These are phyloP conservation scores for Tricholoma sp. DNA, from an alignment of 768 basidiomycete species.

Conservation along the genomic window DNA sequence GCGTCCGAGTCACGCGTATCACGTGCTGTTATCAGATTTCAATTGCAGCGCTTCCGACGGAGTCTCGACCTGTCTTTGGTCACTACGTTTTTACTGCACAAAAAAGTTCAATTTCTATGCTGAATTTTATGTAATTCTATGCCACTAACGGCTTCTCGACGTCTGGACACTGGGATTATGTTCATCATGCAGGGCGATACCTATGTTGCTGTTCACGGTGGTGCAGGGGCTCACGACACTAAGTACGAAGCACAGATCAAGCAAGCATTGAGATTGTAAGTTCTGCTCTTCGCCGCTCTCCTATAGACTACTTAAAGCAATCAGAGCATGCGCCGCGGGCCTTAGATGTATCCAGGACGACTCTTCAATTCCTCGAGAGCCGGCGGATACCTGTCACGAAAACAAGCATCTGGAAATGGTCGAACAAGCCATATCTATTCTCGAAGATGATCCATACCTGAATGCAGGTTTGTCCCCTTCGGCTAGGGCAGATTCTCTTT, in stretches of 20 bases:
- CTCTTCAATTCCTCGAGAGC: neutral
- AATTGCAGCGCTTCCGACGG: too few relatives aligned
- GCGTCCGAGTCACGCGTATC: too few relatives aligned
- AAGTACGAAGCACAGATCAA: slow-evolving; percentile 48
- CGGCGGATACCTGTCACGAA: neutral
- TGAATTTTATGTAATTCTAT: too few relatives aligned
- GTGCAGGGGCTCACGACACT: slow-evolving; percentile 62
- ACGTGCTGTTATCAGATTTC: too few relatives aligned
- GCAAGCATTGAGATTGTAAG: slow-evolving; percentile 50
- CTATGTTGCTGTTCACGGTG: slow-evolving; percentile 69
- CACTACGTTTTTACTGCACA: too few relatives aligned
- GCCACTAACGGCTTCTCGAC: too few relatives aligned
- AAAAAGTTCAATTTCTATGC: too few relatives aligned
- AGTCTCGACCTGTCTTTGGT: too few relatives aligned
- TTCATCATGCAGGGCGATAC: slow-evolving; percentile 6
- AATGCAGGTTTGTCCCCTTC: slow-evolving; percentile 58
- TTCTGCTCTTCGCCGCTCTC: neutral
- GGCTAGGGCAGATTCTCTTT: neutral
- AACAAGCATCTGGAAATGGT: slow-evolving; percentile 40
- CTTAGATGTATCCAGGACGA: slow-evolving; percentile 14
- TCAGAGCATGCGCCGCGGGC: slow-evolving; percentile 50
- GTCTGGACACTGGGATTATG: too few relatives aligned
- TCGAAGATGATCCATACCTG: slow-evolving; percentile 63
- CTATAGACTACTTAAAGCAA: neutral
- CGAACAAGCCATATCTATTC: slow-evolving; percentile 44